These are phyloP conservation scores for Euphorbia schlechtendalii DNA, from an alignment of 441 rosid species.

Conservation along the genomic window DNA sequence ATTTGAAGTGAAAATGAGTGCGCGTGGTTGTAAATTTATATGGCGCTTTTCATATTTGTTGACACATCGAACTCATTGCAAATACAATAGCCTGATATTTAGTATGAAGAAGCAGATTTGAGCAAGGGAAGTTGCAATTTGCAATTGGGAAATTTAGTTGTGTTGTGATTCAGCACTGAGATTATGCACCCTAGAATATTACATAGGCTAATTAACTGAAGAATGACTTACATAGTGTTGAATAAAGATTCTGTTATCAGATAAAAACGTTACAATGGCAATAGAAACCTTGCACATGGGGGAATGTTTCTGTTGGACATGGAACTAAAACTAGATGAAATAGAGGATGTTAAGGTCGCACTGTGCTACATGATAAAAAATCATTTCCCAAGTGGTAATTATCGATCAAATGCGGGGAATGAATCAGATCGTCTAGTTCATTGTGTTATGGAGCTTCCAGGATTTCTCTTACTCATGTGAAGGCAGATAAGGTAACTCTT, in stretches of 20 bases:
- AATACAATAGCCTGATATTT: too few relatives aligned
- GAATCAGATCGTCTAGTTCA: conserved; percentile 60
- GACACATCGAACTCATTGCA: too few relatives aligned
- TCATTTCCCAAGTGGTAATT: conserved; percentile 56
- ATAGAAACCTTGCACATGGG: conserved; percentile 48
- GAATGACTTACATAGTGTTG: neutral
- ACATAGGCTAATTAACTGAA: neutral
- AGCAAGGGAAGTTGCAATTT: too few relatives aligned
- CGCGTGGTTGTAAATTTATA: too few relatives aligned
- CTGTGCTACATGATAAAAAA: conserved; percentile 52
- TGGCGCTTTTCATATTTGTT: too few relatives aligned
- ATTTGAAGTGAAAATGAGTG: too few relatives aligned
- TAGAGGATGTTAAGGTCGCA: conserved; percentile 58
- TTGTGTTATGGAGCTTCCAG: conserved; percentile 78
- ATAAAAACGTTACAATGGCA: conserved; percentile 19
- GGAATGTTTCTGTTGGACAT: conserved; percentile 61
- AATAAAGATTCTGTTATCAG: neutral
- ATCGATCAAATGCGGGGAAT: conserved; percentile 58
- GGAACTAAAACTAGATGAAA: conserved; percentile 55
- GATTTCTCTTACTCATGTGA: conserved; percentile 47
- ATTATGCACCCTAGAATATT: neutral
- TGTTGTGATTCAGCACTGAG: neutral
- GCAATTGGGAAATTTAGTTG: neutral
- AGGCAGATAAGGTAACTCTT: conserved; percentile 53
- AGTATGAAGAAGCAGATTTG: too few relatives aligned